Evolutionary conservation across 352 stramenopile species (phyloP).

Genomic region (Elongisporangium undulatum): DNA sequence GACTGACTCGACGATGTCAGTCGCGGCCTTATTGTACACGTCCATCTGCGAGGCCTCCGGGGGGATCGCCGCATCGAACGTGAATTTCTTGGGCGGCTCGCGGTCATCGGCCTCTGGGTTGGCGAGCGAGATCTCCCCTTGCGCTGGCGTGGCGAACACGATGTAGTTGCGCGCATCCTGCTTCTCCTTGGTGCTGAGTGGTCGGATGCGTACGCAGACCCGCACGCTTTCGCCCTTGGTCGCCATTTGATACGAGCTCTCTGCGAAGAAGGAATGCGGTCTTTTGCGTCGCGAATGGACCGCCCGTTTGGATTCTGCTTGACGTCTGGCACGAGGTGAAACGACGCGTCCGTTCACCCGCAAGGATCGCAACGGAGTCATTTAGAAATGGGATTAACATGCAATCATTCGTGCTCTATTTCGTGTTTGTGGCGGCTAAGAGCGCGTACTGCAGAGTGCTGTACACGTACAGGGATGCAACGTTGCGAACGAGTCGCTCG

Average conservation of each 20-base stretch:
- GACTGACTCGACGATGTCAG: slow-evolving; percentile 90
- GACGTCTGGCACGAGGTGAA: not conserved
- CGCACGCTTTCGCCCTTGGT: slow-evolving; percentile 84
- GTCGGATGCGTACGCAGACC: slow-evolving; percentile 91
- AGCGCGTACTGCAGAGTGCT: slow-evolving; percentile 15
- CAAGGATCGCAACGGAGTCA: not conserved
- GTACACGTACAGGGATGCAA: slow-evolving; percentile 16
- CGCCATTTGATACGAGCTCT: slow-evolving; percentile 10
- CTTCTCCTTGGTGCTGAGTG: slow-evolving; percentile 91
- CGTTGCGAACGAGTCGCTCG: slow-evolving; percentile 14
- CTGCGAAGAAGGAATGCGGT: not conserved
- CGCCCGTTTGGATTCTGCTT: not conserved
- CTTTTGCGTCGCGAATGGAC: not conserved
- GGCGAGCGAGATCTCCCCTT: slow-evolving; percentile 81
- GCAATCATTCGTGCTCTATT: not conserved
- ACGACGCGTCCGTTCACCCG: not conserved
- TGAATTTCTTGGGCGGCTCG: slow-evolving; percentile 92
- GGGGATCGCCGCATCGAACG: slow-evolving; percentile 93
- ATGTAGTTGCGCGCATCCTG: slow-evolving; percentile 85
- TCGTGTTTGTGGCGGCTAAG: slow-evolving; percentile 5
- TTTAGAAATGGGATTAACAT: not conserved
- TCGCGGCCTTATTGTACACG: slow-evolving; percentile 89
- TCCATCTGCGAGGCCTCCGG: slow-evolving; percentile 77
- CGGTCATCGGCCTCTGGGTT: slow-evolving; percentile 75
- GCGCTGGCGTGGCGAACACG: slow-evolving; percentile 70